These are phyloP conservation scores for Ogataea siamensis DNA, from an alignment of 805 yeast species.

Conservation along the genomic window DNA sequence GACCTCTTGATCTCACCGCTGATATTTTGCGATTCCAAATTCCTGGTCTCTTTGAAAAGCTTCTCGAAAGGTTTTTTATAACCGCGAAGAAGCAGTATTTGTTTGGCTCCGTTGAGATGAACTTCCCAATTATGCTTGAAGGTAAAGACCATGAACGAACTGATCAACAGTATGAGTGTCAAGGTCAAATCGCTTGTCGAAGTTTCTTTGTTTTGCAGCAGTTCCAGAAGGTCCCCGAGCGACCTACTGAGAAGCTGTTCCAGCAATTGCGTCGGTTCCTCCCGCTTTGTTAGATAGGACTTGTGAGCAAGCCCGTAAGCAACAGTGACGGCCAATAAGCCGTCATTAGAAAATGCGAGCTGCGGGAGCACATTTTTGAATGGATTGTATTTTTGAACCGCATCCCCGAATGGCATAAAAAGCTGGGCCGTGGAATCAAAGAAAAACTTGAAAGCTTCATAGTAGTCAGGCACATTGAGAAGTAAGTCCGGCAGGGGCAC, in stretches of 20 bases:
- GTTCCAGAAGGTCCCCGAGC: constrained; percentile 51
- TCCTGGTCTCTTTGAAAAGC: constrained; percentile 22
- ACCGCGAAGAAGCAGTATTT: constrained; percentile 55
- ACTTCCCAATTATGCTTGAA: constrained; percentile 56
- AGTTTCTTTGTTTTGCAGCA: constrained; percentile 48
- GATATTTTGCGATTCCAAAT: constrained; percentile 13
- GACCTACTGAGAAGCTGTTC: constrained; percentile 56
- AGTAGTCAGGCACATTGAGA: constrained; percentile 55
- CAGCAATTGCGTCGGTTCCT: constrained; percentile 41
- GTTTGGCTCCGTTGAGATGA: constrained; percentile 66
- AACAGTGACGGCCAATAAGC: constrained; percentile 55
- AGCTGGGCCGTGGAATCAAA: constrained; percentile 56
- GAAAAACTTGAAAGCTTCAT: constrained; percentile 63
- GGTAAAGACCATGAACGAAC: constrained; percentile 53
- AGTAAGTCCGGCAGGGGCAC: constrained; percentile 61
- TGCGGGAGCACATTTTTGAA: constrained; percentile 63
- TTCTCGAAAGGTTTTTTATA: constrained; percentile 36
- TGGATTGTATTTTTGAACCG: constrained; percentile 64
- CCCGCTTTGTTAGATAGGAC: constrained; percentile 23
- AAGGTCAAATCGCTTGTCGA: constrained; percentile 66
- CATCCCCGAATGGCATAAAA: constrained; percentile 64
- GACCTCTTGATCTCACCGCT: constrained; percentile 30
- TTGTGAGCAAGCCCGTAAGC: constrained; percentile 48
- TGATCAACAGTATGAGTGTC: constrained; percentile 56
- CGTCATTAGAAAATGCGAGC: constrained; percentile 60